Evolutionary conservation across 495 filamentous ascomycete species (phyloP).

Genomic region (Sphaerosporella brunnea): DNA sequence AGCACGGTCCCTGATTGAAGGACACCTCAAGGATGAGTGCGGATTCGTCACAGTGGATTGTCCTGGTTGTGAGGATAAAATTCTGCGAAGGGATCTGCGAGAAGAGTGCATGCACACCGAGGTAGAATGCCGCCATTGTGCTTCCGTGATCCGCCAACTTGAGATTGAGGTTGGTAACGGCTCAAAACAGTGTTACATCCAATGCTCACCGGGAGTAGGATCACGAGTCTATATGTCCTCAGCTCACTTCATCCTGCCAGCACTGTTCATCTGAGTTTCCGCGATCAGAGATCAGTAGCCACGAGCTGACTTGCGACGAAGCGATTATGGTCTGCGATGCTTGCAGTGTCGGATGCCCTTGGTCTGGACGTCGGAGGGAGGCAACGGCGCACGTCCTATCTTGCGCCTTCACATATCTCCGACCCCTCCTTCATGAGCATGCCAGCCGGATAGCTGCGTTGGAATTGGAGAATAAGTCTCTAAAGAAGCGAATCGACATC

Average conservation of each 20-base stretch:
- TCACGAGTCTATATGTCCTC: constrained; percentile 33
- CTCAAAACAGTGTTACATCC: not conserved
- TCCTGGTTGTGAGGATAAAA: constrained; percentile 35
- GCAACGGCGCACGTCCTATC: constrained; percentile 35
- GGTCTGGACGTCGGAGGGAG: constrained; percentile 33
- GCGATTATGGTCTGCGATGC: constrained; percentile 38
- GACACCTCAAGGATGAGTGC: constrained; percentile 48
- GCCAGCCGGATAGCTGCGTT: constrained; percentile 38
- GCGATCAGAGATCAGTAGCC: constrained; percentile 33
- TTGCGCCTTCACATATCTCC: constrained; percentile 42
- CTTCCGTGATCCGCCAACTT: constrained; percentile 36
- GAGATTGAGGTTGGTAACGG: constrained; percentile 36
- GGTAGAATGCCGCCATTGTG: constrained; percentile 38
- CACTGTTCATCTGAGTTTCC: constrained; percentile 36
- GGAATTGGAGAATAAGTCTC: constrained; percentile 38
- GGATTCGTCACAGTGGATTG: constrained; percentile 40
- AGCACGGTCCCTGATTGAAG: constrained; percentile 39
- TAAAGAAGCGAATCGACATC: constrained; percentile 41
- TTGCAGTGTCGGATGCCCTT: constrained; percentile 39
- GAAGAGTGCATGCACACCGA: constrained; percentile 39
- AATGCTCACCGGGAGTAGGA: not conserved
- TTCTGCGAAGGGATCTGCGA: constrained; percentile 30
- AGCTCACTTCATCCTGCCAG: constrained; percentile 33
- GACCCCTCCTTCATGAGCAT: constrained; percentile 41
- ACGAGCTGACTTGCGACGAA: constrained; percentile 37